Evolutionary conservation across 352 stramenopile genomes (phyloP), one percentile per base, ranked within the genome.

Genomic region (Saprolegnia parasitica): DNA sequence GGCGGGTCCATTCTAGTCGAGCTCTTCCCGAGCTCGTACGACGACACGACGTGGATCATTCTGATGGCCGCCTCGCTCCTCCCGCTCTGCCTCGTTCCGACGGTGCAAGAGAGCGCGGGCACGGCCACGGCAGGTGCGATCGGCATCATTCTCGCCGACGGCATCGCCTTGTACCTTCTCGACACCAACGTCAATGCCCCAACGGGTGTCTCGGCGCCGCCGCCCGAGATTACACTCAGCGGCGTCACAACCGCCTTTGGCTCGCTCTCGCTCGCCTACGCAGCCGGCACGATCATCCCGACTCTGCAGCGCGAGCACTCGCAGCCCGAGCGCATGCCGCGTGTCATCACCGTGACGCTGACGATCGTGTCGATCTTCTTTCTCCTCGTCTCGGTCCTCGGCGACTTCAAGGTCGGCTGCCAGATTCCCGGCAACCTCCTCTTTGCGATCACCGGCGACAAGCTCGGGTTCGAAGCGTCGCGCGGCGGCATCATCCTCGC

Each of bases 401-500:
- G 75, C 55, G 84, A 76, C 83, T 67, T 24, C n/a, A 42, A 39
- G 9, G 67, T 72, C 42, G 67, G 67, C 20, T 72, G 67, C 54
- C 67, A 72, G 54, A 68, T 72, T 4, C 45, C 67, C 20, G 57
- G 56, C 21, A 72, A 72, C 78, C 89, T 94, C 71, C 80, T 91
- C 78, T 94, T 94, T 74, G 88, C 86, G 68, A 90, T 77, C 13
- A 72, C 54, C 9, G 76, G 77, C 10, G 72, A 74, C 0, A 68
- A 68, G 29, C 72, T 88, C 10, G 81, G 81, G 26, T 88, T 90
- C 70, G 64, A 58, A 0, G 45, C 75, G 1, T 71, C 81, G 72
- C 63, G 74, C 50, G 81, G 81, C 16, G 73, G 74, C 29, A 74
- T 81, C 5, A 74, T 86, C 50, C 73, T 83, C 16, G 73, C 77